Base-by-base conservation (phyloP, 2,329 filamentous ascomycete genomes). In the Hymenoscyphus repandus region DNA sequence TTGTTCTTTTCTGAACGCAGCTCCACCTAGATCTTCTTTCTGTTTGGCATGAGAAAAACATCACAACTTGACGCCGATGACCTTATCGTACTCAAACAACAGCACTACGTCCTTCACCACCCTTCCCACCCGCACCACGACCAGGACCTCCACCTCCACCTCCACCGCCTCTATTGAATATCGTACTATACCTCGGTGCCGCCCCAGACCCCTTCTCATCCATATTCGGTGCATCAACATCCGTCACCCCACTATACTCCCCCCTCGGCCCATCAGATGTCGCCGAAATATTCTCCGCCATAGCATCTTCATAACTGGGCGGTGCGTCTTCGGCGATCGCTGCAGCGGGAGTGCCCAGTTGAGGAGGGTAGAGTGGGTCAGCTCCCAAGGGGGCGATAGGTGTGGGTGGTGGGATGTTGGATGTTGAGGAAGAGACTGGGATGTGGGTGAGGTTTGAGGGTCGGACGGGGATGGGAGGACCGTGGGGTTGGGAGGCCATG, bases 231-330 rank as follows among this genome's bases (percentile, higher is more conserved):
- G 72, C 77, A 60, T 83, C 80, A 64, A 81, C 79, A 50, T 80
- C 77, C 39, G 80, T 83, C 20, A 82, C 75, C 1, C 80, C 80
- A 54, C 78, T 82, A 65, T 87, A 90, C 12, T 81, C 82, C 27
- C 85, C 82, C 61, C 90, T 75, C 22, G 85, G 72, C 54, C 83
- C 86, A 64, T 89, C 80, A 50, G 90, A 80, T 4, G 22, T 27
- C 1, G 89, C 88, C 0, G 73, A 69, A 55, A 93, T 70, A 52
- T 84, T 80, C 57, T 88, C 85, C 6, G 90, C 90, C 70, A 96
- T 85, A 11, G 90, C 90, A 69, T 96, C 91, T 69, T 96, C 90
- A 64, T 97, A 97, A 63, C 89, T 96, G 6, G 91, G 91, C 15
- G 92, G 91, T n/a, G 90, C 88, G 50, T 93, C 90, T 31, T 89